These are phyloP conservation scores for Babesia bigemina DNA, from an alignment of 169 alveolate species.

Conservation along the genomic window DNA sequence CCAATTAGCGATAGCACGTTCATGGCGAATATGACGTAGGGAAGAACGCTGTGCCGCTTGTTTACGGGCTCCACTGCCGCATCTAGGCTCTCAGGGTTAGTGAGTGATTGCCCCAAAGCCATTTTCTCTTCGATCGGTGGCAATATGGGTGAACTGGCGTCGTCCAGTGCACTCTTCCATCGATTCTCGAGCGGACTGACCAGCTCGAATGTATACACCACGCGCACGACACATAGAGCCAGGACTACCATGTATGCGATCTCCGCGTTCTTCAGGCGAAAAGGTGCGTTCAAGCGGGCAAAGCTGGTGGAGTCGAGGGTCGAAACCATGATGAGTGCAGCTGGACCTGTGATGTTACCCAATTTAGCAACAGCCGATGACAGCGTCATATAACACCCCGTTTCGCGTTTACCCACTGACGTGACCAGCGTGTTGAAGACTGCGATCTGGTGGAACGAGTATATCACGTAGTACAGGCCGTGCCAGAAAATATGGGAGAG, in stretches of 20 bases:
- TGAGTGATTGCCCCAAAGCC: neutral
- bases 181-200: neutral
- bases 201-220: conserved; percentile 12
- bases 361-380: conserved; percentile 33
- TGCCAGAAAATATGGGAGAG: conserved; percentile 49
- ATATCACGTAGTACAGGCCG: conserved; percentile 34
- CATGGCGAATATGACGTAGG: conserved; percentile 41
- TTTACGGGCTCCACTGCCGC: neutral
- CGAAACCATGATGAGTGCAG: conserved; percentile 36
- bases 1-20: conserved; percentile 50
- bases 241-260: conserved; percentile 29
- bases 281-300: conserved; percentile 9
- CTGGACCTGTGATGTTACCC: conserved; percentile 38
- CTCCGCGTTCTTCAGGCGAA: conserved; percentile 25
- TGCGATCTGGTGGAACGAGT: conserved; percentile 40
- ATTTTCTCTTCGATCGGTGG: conserved; percentile 7
- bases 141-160: conserved; percentile 2
- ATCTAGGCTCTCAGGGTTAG: neutral
- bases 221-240: conserved; percentile 12
- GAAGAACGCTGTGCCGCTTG: conserved; percentile 25
- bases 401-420: conserved; percentile 8
- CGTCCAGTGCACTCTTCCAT: neutral
- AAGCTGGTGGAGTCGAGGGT: conserved; percentile 20
- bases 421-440: conserved; percentile 11
- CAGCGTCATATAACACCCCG: conserved; percentile 14